Base-by-base conservation (phyloP, 1,284 basidiomycete species). In the Farysia itapuensis region DNA sequence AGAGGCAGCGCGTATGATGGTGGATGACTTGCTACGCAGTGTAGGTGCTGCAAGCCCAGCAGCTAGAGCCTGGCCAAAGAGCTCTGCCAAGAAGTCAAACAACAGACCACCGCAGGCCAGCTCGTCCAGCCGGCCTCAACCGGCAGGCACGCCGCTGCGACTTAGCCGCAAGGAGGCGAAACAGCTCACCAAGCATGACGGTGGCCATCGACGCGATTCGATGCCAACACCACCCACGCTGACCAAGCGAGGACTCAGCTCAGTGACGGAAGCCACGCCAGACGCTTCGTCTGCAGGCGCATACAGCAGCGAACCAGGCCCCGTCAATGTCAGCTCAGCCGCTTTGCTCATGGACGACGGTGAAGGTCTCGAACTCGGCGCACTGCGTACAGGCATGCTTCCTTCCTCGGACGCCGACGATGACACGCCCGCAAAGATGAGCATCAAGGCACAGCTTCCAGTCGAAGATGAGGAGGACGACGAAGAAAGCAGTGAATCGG, bases 221-320 rank as follows among this genome's bases (percentile, higher is more conserved):
- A 48, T 75, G 41, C 72, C 72, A 1, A 75, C 72, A 14, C 72
- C 72, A 15, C 72, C 72, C 5, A 73, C 72, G 11, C 45, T 70
- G 33, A 70, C 68, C 30, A 63, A 58, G 37, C 53, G 53, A 18
- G 58, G 52, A 2, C 43, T 39, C 4, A 53, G 49, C 31, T 28
- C 50, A 33, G 28, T 43, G n/a, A 29, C 16, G 7, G 39, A 53
- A 24, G 39, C 23, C 15, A 40, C 50, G 15, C 57, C 57, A 6
- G 34, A 22, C 20, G 19, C 34, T 18, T 33, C 31, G 8, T 8
- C 12, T 8, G 11, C 11, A 33, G 16, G 31, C 31, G 20, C 34
- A 20, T 16, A 20, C 18, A 35, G 34, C 21, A 35, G 22, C 11
- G 34, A 35, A 20, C 19, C 9, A 20, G 28, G 40, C 32, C 21